These are phyloP conservation scores for Neurospora sp. DNA, from an alignment of 495 filamentous ascomycete genomes.

Conservation along the genomic window DNA sequence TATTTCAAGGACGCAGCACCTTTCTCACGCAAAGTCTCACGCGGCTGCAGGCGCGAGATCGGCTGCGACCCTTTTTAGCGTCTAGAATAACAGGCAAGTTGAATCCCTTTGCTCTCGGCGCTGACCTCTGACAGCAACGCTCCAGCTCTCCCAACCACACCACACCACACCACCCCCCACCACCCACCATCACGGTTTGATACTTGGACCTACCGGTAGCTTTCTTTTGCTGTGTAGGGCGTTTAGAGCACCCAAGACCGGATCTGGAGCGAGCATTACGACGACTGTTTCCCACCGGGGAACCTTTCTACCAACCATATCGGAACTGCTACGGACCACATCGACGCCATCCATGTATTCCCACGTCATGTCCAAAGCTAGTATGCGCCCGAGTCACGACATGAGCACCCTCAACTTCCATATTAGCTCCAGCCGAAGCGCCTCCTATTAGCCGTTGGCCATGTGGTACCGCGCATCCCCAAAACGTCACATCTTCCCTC, in stretches of 20 bases:
- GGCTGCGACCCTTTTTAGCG: conserved; percentile 11
- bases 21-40: conserved; percentile 5
- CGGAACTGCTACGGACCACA: conserved; percentile 2
- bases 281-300: not conserved
- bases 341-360: not conserved
- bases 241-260: not conserved
- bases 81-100: not conserved
- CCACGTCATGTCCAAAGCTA: not conserved
- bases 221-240: not conserved
- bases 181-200: conserved; percentile 1
- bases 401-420: not conserved
- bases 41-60: conserved; percentile 26
- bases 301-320: conserved; percentile 10
- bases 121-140: not conserved
- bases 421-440: conserved; percentile 10
- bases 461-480: conserved; percentile 5
- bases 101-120: not conserved
- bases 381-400: conserved; percentile 3
- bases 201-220: conserved; percentile 1
- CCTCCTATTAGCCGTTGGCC: conserved; percentile 14
- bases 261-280: not conserved
- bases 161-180: not conserved
- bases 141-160: conserved; percentile 2
- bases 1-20: not conserved
- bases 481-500: conserved; percentile 7